Conservation (phyloP, 495 filamentous ascomycete species). For the Penicillium taxi region DNA sequence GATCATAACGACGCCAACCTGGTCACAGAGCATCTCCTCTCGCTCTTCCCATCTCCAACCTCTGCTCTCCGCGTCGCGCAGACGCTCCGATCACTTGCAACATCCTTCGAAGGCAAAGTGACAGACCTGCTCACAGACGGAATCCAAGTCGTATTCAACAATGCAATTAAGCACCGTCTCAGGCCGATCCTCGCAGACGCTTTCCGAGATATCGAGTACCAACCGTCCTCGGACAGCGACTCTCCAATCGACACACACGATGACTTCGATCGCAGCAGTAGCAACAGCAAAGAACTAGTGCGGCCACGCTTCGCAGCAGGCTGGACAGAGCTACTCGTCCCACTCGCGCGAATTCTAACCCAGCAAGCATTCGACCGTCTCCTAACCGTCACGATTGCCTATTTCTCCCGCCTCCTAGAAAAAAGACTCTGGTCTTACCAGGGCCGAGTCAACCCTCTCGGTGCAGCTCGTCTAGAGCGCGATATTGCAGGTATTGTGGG, state of each 20-base stretch:
- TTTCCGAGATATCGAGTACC: slow-evolving; percentile 88
- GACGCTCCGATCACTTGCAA: slow-evolving; percentile 59
- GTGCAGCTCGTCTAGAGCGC: slow-evolving; percentile 79
- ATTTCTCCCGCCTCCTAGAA: slow-evolving; percentile 72
- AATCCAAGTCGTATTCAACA: slow-evolving; percentile 74
- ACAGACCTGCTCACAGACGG: slow-evolving; percentile 76
- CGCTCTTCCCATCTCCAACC: slow-evolving; percentile 69
- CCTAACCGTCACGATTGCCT: slow-evolving; percentile 59
- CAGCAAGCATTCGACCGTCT: slow-evolving; percentile 60
- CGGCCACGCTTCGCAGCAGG: slow-evolving; percentile 65
- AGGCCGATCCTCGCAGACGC: slow-evolving; percentile 78
- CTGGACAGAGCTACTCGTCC: slow-evolving; percentile 78
- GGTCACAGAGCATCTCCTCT: slow-evolving; percentile 36
- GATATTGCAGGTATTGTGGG: slow-evolving; percentile 75
- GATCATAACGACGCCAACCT: slow-evolving; percentile 4
- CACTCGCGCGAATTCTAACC: slow-evolving; percentile 80
- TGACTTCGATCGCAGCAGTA: slow-evolving; percentile 32
- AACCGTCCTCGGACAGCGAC: slow-evolving; percentile 38
- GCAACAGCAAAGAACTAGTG: slow-evolving; percentile 45
- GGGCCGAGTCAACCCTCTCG: slow-evolving; percentile 71
- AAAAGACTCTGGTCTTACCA: slow-evolving; percentile 84
- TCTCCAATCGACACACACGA: slow-evolving; percentile 16
- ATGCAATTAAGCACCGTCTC: slow-evolving; percentile 78
- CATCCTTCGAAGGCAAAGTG: slow-evolving; percentile 65
- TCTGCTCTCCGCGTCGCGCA: slow-evolving; percentile 60